Conservation (phyloP, 768 basidiomycete species). For the Boletus reticuloceps region DNA sequence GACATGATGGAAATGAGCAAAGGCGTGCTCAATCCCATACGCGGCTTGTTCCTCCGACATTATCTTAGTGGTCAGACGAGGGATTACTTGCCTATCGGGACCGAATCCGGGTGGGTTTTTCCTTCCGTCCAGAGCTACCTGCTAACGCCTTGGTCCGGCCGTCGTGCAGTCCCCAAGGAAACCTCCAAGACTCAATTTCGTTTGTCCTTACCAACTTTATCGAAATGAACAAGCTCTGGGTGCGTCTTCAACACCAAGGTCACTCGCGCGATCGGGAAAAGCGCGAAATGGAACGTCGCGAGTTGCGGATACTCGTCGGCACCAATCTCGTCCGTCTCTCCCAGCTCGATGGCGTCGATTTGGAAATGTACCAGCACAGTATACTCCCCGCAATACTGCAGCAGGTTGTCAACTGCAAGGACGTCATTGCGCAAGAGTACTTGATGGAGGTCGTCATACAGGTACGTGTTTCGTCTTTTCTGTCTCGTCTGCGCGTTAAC, state of each 20-base stretch:
- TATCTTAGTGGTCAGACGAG: constrained; percentile 97
- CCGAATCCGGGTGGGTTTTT: constrained; percentile 68
- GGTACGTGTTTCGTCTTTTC: constrained; percentile 40
- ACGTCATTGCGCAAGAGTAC: constrained; percentile 98
- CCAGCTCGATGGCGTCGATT: constrained; percentile 94
- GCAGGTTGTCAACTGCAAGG: constrained; percentile 98
- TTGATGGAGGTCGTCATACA: constrained; percentile 99
- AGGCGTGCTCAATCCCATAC: constrained; percentile 94
- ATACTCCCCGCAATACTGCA: constrained; percentile 94
- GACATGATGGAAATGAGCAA: constrained; percentile 99
- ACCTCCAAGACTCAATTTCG: constrained; percentile 90
- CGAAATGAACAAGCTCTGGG: constrained; percentile 99
- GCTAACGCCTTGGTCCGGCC: neutral
- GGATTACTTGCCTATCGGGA: constrained; percentile 90
- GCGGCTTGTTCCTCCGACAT: constrained; percentile 93
- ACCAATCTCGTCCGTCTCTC: constrained; percentile 95
- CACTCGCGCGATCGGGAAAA: constrained; percentile 97
- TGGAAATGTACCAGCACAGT: constrained; percentile 81
- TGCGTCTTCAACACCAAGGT: constrained; percentile 95
- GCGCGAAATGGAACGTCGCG: constrained; percentile 93
- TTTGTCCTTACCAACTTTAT: constrained; percentile 99
- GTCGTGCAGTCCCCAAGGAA: constrained; percentile 67
- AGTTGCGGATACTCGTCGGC: constrained; percentile 93
- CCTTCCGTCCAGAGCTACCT: neutral
- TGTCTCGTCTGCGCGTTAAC: neutral